Base-by-base conservation (phyloP, 768 basidiomycete species). In the Sporobolomyces phaffii region DNA sequence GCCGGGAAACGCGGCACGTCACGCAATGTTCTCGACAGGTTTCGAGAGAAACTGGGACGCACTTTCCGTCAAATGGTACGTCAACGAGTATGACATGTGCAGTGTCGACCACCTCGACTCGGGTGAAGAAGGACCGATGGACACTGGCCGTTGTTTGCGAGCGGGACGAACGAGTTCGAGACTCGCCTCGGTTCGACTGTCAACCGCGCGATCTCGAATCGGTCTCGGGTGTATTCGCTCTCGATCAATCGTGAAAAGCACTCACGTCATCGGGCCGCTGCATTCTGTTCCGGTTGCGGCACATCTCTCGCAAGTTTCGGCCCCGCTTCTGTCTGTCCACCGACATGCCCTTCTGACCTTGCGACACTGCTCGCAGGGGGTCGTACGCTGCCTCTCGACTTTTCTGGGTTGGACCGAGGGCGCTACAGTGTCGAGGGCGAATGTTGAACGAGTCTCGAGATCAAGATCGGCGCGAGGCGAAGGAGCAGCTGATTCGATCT, bases 41-140 rank as follows among this genome's bases (percentile, higher is more conserved):
- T 38, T 38, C 9, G 10, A 38, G 38, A 9, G 44, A 45, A 20
- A 7, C 50, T 28, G 9, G 17, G 31, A 54, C 60, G 24, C 26
- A 60, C 60, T n/a, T 18, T 41, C 48, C 22, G 51, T 15, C 13
- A 60, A 28, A 13, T 60, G 49, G 14, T 40, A 33, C 22, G 24
- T 50, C 11, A 60, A 38, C 34, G 60, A 38, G 49, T 60, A 60
- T 13, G 60, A 60, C 28, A 41, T n/a, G 48, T 41, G 48, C 26
- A 41, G 3, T 20, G 48, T 50, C 24, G 49, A 40, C 60, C 60
- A 60, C 49, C 38, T 29, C 49, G 48, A 26, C 9, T 49, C 38
- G 5, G 60, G 38, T 1, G 60, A 60, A 1, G 60, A 50, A 10
- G 60, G 48, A n/a, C 52, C 52, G 34, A 53, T 53, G 33, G 52